Base-by-base conservation (phyloP, 768 basidiomycete species). In the Tephrocybe sp. region DNA sequence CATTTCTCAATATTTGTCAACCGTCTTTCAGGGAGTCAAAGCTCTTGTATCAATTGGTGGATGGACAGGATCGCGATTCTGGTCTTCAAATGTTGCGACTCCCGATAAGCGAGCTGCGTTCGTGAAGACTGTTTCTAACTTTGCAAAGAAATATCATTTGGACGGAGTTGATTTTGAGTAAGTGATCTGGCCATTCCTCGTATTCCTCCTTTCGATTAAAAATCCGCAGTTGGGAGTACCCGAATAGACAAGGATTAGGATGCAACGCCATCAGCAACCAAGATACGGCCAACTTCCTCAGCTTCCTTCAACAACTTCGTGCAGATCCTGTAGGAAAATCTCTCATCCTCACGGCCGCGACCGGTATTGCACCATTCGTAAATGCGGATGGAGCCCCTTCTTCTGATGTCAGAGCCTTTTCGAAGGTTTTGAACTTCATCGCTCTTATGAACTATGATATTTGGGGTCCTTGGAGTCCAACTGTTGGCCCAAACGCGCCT, bases 401-500 rank as follows among this genome's bases (percentile, higher is more conserved):
- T 50, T 64, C 68, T 9, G 75, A 91, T 60, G 84, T 92, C n/a
- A 76, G 82, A 12, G 82, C 57, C 0, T 94, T 94, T 58, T 86
- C 85, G 2, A 62, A 78, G 5, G 79, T 86, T 15, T 76, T 97
- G 3, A 66, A 77, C 60, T 77, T 63, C 56, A 66, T 78, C 19
- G 66, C 68, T 18, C 62, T 78, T 57, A 87, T 88, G 86, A 84
- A 85, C 68, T 88, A 88, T 61, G 86, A 87, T 52, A 61, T 88
- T 39, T 84, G 73, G 68, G 83, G 84, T 23, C 66, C 77, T 4
- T 87, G 82, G 79, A 81, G 76, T 64, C 63, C 72, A 57, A 63
- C 82, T 47, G 73, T 83, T 38, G 94, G 94, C 1, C 87, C 94
- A 10, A 95, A 94, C 65, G 84, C 94, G 3, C 93, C 94, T 7